Evolutionary conservation across 176 grass and related monocot genomes (phyloP).

Genomic region (Juncus effusus): DNA sequence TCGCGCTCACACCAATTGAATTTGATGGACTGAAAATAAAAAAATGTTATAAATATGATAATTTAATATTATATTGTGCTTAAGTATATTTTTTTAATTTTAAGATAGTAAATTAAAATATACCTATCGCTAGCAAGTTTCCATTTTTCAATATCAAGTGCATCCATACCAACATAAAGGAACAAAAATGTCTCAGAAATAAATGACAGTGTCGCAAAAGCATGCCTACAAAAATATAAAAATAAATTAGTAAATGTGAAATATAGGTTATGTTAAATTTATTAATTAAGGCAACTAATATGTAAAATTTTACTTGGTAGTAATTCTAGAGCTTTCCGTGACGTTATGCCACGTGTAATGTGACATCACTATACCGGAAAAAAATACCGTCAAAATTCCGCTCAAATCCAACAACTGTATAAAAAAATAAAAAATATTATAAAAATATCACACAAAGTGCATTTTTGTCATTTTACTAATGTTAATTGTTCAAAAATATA

Average conservation of each 20-base stretch:
- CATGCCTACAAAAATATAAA: constrained; percentile 47
- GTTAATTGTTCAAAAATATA: constrained; percentile 6
- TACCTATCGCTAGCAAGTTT: constrained; percentile 83
- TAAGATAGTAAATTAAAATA: background rate
- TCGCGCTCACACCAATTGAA: constrained; percentile 77
- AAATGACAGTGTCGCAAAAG: constrained; percentile 95
- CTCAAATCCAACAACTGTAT: constrained; percentile 84
- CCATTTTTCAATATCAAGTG: constrained; percentile 97
- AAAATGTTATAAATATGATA: constrained; percentile 15
- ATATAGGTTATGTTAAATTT: background rate
- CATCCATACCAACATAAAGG: constrained; percentile 98
- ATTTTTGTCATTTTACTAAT: constrained; percentile 1
- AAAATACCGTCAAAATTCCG: constrained; percentile 97
- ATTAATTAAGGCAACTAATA: background rate
- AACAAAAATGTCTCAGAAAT: constrained; percentile 92
- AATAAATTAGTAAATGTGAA: background rate
- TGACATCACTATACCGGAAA: constrained; percentile 98
- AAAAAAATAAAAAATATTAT: constrained; percentile 12
- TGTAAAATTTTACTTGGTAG: constrained; percentile 72
- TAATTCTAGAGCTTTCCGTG: constrained; percentile 97
- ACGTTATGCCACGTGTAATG: constrained; percentile 99
- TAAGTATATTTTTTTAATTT: background rate
- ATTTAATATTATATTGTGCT: too few species aligned
- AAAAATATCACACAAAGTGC: background rate
- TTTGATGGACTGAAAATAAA: constrained; percentile 74